A percentile compares a stretch with the other conserved stretches of the same genome.
These are phyloP conservation scores for Turnera subulata DNA, from an alignment of 345 rosid genomes.

Conservation along the genomic window DNA sequence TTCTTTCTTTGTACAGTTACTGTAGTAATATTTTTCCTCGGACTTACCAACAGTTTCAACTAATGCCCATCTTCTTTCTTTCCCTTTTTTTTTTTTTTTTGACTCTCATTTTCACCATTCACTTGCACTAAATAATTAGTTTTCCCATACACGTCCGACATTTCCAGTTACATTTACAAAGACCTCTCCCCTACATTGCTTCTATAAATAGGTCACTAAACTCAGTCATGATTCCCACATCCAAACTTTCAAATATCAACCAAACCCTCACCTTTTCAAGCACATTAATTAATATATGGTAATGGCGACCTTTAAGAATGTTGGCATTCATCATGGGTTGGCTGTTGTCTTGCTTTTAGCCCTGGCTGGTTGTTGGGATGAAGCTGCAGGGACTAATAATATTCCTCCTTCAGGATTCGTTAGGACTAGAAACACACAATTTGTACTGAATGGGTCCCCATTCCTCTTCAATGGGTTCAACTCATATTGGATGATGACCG, in stretches of 20 bases:
- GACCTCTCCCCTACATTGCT: too few relatives aligned
- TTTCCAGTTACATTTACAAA: too few relatives aligned
- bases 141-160: too few relatives aligned
- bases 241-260: neutral
- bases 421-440: conserved; percentile 27
- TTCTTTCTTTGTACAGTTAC: too few relatives aligned
- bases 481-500: conserved; percentile 47
- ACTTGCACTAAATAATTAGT: too few relatives aligned
- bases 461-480: conserved; percentile 51
- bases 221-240: neutral
- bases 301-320: conserved; percentile 14
- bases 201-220: conserved; percentile 6
- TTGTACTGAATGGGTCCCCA: conserved; percentile 29
- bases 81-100: neutral
- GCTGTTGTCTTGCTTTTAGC: conserved; percentile 7
- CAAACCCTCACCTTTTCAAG: neutral
- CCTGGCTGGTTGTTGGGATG: conserved; percentile 6
- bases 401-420: conserved; percentile 20
- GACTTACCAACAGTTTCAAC: too few relatives aligned
- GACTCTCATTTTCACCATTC: neutral
- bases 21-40: too few relatives aligned
- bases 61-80: too few relatives aligned
- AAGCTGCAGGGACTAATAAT: too few relatives aligned
- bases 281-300: too few relatives aligned
- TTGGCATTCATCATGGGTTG: neutral